A percentile compares a stretch with the other conserved stretches of the same genome.
Evolutionary conservation across 2,329 filamentous ascomycete genomes (phyloP).

Genomic region (Ophiostoma ulmi): DNA sequence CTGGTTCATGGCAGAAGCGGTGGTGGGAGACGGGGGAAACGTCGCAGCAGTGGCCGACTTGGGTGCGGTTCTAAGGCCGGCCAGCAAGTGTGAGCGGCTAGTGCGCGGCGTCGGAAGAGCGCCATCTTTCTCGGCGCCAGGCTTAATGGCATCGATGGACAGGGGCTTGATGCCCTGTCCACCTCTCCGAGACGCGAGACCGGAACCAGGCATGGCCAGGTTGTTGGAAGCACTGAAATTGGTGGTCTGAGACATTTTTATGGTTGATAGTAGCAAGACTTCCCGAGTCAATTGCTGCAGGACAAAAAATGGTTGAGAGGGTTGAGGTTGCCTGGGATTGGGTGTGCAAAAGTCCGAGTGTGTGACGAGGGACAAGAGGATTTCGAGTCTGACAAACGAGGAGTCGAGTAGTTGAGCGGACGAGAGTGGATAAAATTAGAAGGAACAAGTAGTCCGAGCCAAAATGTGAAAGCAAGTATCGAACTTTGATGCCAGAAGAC

Average conservation of each 20-base stretch:
- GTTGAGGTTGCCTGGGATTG: not conserved
- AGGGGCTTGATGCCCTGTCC: slow-evolving; percentile 86
- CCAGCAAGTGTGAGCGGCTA: slow-evolving; percentile 88
- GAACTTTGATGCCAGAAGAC: slow-evolving; percentile 10
- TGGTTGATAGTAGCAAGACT: slow-evolving; percentile 75
- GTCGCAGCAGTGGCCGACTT: slow-evolving; percentile 72
- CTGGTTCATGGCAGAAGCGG: slow-evolving; percentile 36
- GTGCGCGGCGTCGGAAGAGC: slow-evolving; percentile 79
- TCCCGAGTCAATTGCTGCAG: slow-evolving; percentile 61
- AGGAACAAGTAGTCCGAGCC: not conserved
- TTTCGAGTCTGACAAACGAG: not conserved
- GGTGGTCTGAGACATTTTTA: slow-evolving; percentile 81
- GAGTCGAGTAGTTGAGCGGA: not conserved
- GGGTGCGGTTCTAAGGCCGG: slow-evolving; percentile 86
- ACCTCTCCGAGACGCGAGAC: slow-evolving; percentile 79
- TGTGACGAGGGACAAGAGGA: not conserved
- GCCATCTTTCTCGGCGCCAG: slow-evolving; percentile 62
- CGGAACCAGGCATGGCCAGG: slow-evolving; percentile 69
- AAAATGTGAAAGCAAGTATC: slow-evolving; percentile 4
- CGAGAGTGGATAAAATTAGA: not conserved
- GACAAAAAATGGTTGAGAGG: not conserved
- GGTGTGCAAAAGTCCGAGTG: not conserved
- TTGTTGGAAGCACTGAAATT: slow-evolving; percentile 65
- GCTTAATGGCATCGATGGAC: slow-evolving; percentile 67
- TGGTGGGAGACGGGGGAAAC: slow-evolving; percentile 47